A percentile compares a stretch with the other conserved stretches of the same genome.
Conservation (phyloP, 2,329 filamentous ascomycete species). For the Fusarium sp. region DNA sequence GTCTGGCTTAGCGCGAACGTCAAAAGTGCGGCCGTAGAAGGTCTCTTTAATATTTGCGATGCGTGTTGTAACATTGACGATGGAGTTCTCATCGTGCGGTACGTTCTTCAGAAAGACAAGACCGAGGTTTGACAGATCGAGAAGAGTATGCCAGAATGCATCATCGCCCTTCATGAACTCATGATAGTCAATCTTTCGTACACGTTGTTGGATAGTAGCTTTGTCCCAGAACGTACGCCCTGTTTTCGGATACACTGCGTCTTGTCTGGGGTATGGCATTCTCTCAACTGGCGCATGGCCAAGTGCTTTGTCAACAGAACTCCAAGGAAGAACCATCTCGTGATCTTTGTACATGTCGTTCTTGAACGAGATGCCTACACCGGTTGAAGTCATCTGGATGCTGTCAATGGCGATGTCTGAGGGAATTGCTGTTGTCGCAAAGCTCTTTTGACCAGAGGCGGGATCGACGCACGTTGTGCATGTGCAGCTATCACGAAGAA, state of each 20-base stretch:
- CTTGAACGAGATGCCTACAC: constrained; percentile 68
- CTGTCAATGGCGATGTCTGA: constrained; percentile 43
- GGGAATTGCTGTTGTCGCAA: constrained; percentile 53
- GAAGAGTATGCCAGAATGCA: constrained; percentile 67
- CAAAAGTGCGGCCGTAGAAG: constrained; percentile 91
- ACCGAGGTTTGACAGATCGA: constrained; percentile 70
- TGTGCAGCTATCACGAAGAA: constrained; percentile 63
- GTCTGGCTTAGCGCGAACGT: constrained; percentile 79
- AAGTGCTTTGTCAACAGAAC: constrained; percentile 48
- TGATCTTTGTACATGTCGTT: constrained; percentile 51
- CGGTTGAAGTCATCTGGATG: constrained; percentile 46
- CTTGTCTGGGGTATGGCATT: constrained; percentile 36
- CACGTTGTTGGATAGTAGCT: constrained; percentile 47
- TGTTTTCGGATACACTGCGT: constrained; percentile 43
- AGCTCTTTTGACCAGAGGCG: constrained; percentile 67
- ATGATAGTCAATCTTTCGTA: constrained; percentile 70
- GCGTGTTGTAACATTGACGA: constrained; percentile 72
- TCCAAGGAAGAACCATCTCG: constrained; percentile 46
- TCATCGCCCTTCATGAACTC: constrained; percentile 72
- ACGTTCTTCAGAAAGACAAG: constrained; percentile 80
- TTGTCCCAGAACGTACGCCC: constrained; percentile 54
- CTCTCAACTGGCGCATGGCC: constrained; percentile 30
- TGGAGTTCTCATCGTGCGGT: constrained; percentile 70
- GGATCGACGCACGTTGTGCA: constrained; percentile 63
- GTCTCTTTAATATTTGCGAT: constrained; percentile 85